phyloP scores from a whole-genome alignment of 164 flowering plant species.

The Aristolochia contorta region DNA sequence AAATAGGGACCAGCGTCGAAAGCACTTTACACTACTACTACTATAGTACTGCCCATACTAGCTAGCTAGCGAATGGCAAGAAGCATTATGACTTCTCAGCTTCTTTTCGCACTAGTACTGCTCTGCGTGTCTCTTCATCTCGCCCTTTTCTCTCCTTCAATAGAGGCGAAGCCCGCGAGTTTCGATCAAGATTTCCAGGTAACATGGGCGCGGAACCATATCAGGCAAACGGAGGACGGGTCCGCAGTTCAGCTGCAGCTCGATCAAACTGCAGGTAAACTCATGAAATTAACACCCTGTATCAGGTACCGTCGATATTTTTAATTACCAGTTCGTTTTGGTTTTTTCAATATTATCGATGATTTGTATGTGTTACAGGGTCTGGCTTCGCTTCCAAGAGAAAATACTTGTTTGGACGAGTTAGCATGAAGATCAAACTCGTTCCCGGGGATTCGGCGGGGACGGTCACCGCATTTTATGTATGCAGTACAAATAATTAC shows the following conservation, averaged over 20 bases:
- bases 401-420: constrained; percentile 47
- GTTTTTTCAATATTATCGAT: too few relatives aligned
- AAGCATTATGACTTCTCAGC: not conserved
- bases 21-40: not conserved
- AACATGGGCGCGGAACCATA: constrained; percentile 47
- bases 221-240: constrained; percentile 38
- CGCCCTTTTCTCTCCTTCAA: not conserved
- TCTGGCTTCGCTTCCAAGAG: constrained; percentile 58
- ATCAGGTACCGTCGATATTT: too few relatives aligned
- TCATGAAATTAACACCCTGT: too few relatives aligned
- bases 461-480: constrained; percentile 65
- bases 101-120: not conserved
- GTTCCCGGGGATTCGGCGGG: constrained; percentile 71
- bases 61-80: not conserved
- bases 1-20: not conserved
- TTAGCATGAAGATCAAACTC: constrained; percentile 63
- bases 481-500: too few relatives aligned
- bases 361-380: constrained; percentile 21
- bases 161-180: constrained; percentile 28
- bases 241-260: constrained; percentile 39
- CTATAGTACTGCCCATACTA: not conserved
- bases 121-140: not conserved
- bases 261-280: constrained; percentile 51
- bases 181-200: constrained; percentile 38
- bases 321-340: too few relatives aligned